These are phyloP conservation scores for Diplodia mutila DNA, from an alignment of 2,329 filamentous ascomycete genomes.

Conservation along the genomic window DNA sequence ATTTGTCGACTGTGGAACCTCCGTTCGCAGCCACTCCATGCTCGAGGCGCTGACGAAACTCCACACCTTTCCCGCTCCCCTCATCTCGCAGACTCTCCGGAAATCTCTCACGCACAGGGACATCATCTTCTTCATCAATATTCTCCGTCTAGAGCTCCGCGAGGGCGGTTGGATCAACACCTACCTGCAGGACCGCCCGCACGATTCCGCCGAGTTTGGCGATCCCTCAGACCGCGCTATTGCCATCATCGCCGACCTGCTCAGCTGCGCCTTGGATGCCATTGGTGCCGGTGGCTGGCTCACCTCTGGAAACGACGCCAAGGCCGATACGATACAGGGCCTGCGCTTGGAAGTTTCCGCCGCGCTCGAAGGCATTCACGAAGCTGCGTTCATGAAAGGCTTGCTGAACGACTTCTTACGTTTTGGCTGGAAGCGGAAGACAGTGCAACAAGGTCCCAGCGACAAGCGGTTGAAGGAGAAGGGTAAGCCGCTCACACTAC, in stretches of 20 bases:
- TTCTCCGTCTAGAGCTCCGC: slow-evolving; percentile 73
- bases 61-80: slow-evolving; percentile 61
- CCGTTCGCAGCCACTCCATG: slow-evolving; percentile 65
- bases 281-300: slow-evolving; percentile 77
- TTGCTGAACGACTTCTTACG: slow-evolving; percentile 68
- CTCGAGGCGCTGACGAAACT: slow-evolving; percentile 72
- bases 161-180: slow-evolving; percentile 76
- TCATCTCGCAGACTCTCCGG: slow-evolving; percentile 67
- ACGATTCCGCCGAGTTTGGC: slow-evolving; percentile 43
- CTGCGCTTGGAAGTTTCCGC: slow-evolving; percentile 71
- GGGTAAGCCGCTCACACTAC: slow-evolving; percentile 46
- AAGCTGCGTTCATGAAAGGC: slow-evolving; percentile 67
- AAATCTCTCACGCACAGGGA: slow-evolving; percentile 67
- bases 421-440: slow-evolving; percentile 51
- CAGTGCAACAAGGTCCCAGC: slow-evolving; percentile 31
- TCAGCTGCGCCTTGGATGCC: slow-evolving; percentile 75
- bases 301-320: slow-evolving; percentile 55
- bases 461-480: slow-evolving; percentile 40
- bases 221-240: slow-evolving; percentile 69
- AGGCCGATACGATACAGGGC: slow-evolving; percentile 66
- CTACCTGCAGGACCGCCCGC: slow-evolving; percentile 64
- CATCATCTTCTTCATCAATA: slow-evolving; percentile 70
- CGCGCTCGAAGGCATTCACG: slow-evolving; percentile 72
- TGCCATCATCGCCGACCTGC: slow-evolving; percentile 69
- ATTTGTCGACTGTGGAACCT: slow-evolving; percentile 67